A percentile compares a stretch with the other conserved stretches of the same genome.
Evolutionary conservation across 2,329 filamentous ascomycete genomes (phyloP).

Genomic region (Cordyceps tenuipes): DNA sequence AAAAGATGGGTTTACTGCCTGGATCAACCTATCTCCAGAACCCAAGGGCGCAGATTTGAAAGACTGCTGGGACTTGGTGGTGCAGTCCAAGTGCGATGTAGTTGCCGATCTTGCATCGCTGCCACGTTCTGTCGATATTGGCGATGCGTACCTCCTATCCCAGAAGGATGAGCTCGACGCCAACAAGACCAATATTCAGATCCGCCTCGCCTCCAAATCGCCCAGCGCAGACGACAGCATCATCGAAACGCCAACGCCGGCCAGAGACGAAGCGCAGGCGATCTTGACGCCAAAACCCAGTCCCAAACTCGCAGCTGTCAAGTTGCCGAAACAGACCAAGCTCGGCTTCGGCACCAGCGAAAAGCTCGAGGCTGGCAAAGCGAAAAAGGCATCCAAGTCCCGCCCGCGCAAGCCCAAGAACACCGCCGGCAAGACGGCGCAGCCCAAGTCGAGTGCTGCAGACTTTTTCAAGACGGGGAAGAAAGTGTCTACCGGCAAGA

Average conservation of each 20-base stretch:
- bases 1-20: slow-evolving; percentile 78
- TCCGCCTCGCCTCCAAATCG: slow-evolving; percentile 21
- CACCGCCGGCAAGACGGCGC: slow-evolving; percentile 26
- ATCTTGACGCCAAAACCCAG: slow-evolving; percentile 53
- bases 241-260: slow-evolving; percentile 23
- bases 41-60: slow-evolving; percentile 79
- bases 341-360: slow-evolving; percentile 32
- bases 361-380: slow-evolving; percentile 15
- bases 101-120: slow-evolving; percentile 66
- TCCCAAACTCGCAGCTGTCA: slow-evolving; percentile 39
- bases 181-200: slow-evolving; percentile 25
- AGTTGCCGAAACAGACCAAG: slow-evolving; percentile 44
- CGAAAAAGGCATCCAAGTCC: slow-evolving; percentile 21
- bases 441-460: slow-evolving; percentile 30
- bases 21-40: slow-evolving; percentile 86
- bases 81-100: slow-evolving; percentile 79
- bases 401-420: slow-evolving; percentile 25
- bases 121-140: slow-evolving; percentile 47
- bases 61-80: slow-evolving; percentile 86
- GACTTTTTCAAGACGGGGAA: slow-evolving; percentile 39
- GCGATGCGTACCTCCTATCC: slow-evolving; percentile 40
- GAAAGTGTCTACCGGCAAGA: slow-evolving; percentile 15
- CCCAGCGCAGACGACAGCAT: slow-evolving; percentile 16
- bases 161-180: slow-evolving; percentile 37
- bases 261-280: slow-evolving; percentile 34